Base-by-base conservation (phyloP, 306 rosid species). In the Lathyrus sativus region DNA sequence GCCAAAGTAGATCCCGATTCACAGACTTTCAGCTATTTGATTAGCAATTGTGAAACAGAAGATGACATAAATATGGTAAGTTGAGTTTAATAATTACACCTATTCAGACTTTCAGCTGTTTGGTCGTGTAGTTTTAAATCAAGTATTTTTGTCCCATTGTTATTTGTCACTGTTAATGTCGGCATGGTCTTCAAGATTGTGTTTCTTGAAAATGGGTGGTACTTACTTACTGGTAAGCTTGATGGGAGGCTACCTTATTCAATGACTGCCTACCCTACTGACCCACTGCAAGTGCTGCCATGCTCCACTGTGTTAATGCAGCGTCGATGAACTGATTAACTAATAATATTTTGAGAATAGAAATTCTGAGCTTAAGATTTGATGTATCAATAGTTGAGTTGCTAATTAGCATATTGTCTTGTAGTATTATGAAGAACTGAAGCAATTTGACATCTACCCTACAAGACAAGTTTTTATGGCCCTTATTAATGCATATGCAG, bases 401-500 rank as follows among this genome's bases (percentile, higher is more conserved):
- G 48, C 84, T 88, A 70, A 84, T 72, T 35, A 43, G 28, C 41
- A 39, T 76, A 19, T 75, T 67, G 75, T 60, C 54, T 76, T 78
- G 78, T 70, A 92, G 98, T 90, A 86, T 78, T 84, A 51, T 33
- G 81, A 86, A 81, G 95, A 90, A 75, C 9, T 90, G 85, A 67
- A 70, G 80, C 53, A 6, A 57, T 72, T 56, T 74, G 68, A 79
- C 70, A 6, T 58, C 76, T 68, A 42, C 49, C 42, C 14, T 7
- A 80, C 91, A 5, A 90, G 81, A 74, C 86, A 84, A 4, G 10
- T 84, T 83, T 86, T 59, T 76, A 79, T 88, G 84, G 85, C 97
- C 54, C 95, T 90, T 53, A 26, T 93, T 69, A 82, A 81, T 81
- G 89, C 90, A 37, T 93, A 88, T 76, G 89, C 90, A 65, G 70